Evolutionary conservation across 2,329 filamentous ascomycete genomes (phyloP).

Genomic region (Triangularia verruculosa): DNA sequence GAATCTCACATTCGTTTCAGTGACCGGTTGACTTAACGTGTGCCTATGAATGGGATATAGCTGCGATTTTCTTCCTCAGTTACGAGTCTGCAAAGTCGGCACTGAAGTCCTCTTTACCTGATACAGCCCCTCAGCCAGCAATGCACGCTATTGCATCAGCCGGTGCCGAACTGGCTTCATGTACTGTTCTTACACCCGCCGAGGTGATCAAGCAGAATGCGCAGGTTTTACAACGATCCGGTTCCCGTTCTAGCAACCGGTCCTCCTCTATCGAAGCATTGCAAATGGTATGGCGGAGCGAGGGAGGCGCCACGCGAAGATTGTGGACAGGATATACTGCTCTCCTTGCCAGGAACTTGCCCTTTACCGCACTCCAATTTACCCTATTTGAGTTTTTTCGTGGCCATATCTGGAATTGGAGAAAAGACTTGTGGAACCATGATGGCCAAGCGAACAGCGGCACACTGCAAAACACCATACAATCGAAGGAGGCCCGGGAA

Average conservation of each 20-base stretch:
- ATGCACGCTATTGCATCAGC: constrained; percentile 73
- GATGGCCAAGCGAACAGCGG: constrained; percentile 24
- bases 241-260: constrained; percentile 27
- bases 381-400: constrained; percentile 78
- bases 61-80: constrained; percentile 84
- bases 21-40: neutral
- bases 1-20: neutral
- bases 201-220: constrained; percentile 94
- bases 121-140: constrained; percentile 58
- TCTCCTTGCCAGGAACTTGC: constrained; percentile 76
- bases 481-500: neutral
- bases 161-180: constrained; percentile 77
- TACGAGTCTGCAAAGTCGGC: constrained; percentile 74
- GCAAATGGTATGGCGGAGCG: constrained; percentile 42
- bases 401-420: constrained; percentile 44
- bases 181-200: constrained; percentile 80
- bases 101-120: constrained; percentile 46
- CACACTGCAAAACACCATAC: constrained; percentile 19
- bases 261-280: constrained; percentile 50
- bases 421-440: constrained; percentile 31
- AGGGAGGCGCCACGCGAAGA: constrained; percentile 56
- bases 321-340: constrained; percentile 73
- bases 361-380: constrained; percentile 86
- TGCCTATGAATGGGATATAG: constrained; percentile 37
- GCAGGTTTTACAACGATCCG: constrained; percentile 62